Evolutionary conservation across 345 rosid species (phyloP).

Genomic region (Gossypium sturtianum): DNA sequence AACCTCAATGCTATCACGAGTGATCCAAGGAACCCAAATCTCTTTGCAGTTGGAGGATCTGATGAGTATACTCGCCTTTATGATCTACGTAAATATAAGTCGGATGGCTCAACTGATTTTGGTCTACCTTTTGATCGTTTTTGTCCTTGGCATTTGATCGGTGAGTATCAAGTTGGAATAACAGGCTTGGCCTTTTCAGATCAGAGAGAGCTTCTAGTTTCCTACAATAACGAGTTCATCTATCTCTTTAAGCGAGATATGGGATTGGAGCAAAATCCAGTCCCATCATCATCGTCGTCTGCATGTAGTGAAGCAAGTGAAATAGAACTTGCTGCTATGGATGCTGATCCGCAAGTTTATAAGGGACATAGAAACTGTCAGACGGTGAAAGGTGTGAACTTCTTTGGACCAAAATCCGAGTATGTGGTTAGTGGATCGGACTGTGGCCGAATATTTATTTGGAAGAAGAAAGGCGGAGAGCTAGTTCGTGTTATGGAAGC

Average conservation of each 20-base stretch:
- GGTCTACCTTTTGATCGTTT: conserved; percentile 57
- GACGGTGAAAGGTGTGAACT: conserved; percentile 83
- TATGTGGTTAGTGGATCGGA: conserved; percentile 94
- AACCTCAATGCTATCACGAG: conserved; percentile 68
- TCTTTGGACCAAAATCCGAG: conserved; percentile 78
- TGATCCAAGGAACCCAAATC: conserved; percentile 74
- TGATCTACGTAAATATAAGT: conserved; percentile 64
- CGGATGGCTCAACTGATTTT: conserved; percentile 48
- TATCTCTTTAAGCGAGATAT: conserved; percentile 65
- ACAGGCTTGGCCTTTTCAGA: conserved; percentile 89
- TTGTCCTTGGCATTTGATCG: conserved; percentile 68
- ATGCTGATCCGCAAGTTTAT: conserved; percentile 54
- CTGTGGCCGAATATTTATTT: conserved; percentile 86
- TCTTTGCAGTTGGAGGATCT: conserved; percentile 74
- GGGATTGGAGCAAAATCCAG: conserved; percentile 67
- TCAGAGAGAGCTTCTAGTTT: conserved; percentile 83
- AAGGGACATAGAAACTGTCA: conserved; percentile 65
- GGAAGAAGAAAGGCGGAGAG: conserved; percentile 78
- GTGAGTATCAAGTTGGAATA: conserved; percentile 52
- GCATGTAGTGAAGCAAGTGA: conserved; percentile 30
- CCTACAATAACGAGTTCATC: conserved; percentile 67
- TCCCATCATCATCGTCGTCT: conserved; percentile 28
- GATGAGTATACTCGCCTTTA: conserved; percentile 79
- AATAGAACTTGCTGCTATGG: conserved; percentile 16
- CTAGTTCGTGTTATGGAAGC: conserved; percentile 75